Evolutionary conservation across 768 basidiomycete genomes (phyloP).

Genomic region (Hericium coralloides): DNA sequence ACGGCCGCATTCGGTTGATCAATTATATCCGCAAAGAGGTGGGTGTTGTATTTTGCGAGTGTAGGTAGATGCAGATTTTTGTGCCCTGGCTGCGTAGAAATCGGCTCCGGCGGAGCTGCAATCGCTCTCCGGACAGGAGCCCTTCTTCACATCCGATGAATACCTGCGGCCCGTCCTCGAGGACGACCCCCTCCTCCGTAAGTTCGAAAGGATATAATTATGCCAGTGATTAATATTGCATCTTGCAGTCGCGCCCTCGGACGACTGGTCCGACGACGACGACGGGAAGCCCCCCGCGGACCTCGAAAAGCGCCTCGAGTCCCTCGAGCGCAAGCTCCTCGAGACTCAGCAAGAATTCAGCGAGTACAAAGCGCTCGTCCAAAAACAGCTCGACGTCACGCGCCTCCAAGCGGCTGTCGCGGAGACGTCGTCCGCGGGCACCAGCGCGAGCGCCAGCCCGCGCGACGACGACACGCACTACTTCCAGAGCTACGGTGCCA

Average conservation of each 20-base stretch:
- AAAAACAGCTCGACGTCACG: conserved; percentile 40
- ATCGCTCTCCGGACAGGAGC: conserved; percentile 46
- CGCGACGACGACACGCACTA: conserved; percentile 92
- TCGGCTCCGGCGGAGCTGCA: conserved; percentile 42
- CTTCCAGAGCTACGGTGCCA: conserved; percentile 83
- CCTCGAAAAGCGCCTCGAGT: conserved; percentile 37
- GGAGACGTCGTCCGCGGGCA: conserved; percentile 19
- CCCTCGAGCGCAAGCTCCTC: conserved; percentile 55
- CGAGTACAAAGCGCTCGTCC: conserved; percentile 53
- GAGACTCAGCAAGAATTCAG: conserved; percentile 48
- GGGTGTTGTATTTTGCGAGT: neutral
- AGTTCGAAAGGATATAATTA: conserved; percentile 20
- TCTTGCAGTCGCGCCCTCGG: conserved; percentile 45
- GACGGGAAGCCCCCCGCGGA: conserved; percentile 31
- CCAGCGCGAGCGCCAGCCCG: conserved; percentile 14
- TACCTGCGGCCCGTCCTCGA: conserved; percentile 77
- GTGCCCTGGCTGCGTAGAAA: conserved; percentile 2
- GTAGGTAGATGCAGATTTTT: neutral
- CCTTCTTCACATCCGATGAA: conserved; percentile 63
- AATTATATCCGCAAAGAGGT: conserved; percentile 83
- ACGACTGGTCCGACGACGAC: conserved; percentile 75
- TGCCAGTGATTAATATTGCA: neutral
- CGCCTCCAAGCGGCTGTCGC: conserved; percentile 34
- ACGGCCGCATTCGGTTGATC: conserved; percentile 72
- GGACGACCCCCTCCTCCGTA: conserved; percentile 87